Conservation (phyloP, 2,329 filamentous ascomycete species). For the Fusarium sp. region DNA sequence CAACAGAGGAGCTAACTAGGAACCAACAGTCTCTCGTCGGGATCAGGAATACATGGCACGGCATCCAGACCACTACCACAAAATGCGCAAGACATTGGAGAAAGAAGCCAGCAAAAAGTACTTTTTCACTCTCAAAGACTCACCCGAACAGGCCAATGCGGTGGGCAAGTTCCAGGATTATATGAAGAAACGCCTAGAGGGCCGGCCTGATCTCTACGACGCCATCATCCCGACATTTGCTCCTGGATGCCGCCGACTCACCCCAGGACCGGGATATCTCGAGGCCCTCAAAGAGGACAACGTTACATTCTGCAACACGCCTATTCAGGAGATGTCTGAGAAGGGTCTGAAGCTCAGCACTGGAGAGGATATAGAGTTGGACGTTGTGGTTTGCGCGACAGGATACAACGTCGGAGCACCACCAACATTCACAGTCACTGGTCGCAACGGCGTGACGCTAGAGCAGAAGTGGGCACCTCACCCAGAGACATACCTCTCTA, state of each 20-base stretch:
- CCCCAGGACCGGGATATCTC: slow-evolving; percentile 21
- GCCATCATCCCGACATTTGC: slow-evolving; percentile 15
- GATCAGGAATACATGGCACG: slow-evolving; percentile 24
- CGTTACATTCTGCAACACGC: not conserved
- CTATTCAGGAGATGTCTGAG: not conserved
- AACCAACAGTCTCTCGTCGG: slow-evolving; percentile 1
- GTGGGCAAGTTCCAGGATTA: not conserved
- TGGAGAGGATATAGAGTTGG: slow-evolving; percentile 7
- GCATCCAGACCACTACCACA: slow-evolving; percentile 6
- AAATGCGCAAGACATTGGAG: slow-evolving; percentile 18
- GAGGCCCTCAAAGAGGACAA: slow-evolving; percentile 25
- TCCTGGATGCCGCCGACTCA: slow-evolving; percentile 22
- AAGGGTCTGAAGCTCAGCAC: not conserved
- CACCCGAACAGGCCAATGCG: not conserved
- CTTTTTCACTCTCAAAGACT: slow-evolving; percentile 5
- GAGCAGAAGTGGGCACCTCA: slow-evolving; percentile 52
- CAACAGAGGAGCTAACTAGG: not conserved
- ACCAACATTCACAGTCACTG: slow-evolving; percentile 52
- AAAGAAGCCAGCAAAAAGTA: slow-evolving; percentile 2
- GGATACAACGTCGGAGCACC: slow-evolving; percentile 15
- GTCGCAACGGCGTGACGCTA: slow-evolving; percentile 52
- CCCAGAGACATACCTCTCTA: slow-evolving; percentile 58
- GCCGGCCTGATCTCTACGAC: not conserved
- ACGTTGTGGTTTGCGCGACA: slow-evolving; percentile 22
- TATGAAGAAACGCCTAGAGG: slow-evolving; percentile 6